Evolutionary conservation across 176 grass and related monocot genomes (phyloP), one percentile per base, ranked within the genome.

Genomic region (Urochloa ruziziensis): DNA sequence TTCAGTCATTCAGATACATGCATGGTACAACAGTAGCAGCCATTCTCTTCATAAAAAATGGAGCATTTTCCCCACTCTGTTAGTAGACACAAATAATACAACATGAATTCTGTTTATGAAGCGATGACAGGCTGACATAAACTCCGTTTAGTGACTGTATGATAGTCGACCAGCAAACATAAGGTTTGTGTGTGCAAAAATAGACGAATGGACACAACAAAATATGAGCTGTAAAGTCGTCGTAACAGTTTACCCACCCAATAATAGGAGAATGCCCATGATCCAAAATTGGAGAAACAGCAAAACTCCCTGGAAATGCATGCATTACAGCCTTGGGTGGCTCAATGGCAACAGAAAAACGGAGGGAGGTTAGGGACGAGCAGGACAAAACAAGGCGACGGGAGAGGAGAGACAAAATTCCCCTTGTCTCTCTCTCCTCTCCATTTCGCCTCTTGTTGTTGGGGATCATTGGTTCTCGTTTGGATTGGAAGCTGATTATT

Each of bases 371-470:
- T 58, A 62, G 36, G 77, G 84, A 67, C 15, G 21, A 73, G 49
- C 33, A 76, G 67, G 71, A 84, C 88, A 92, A 92, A 80, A 89
- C 36, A 82, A 79, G 84, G 73, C 62, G 21, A 87, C 73, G 69
- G 61, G 39, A 40, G 78, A 72, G 80, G 79, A 72, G 80, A 79
- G 78, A 85, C 68, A 90, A 88, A 85, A 30, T 24, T 10, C 67
- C 54, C 46, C 36, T 40, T 78, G 27, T 91, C 81, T 91, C 64
- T 85, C 83, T 67, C 53, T 66, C 48, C 60, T 62, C 65, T 48
- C 62, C 54, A 24, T 23, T 47, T 72, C 29, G 71, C 66, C 47
- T 70, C 16, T 28, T 56, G 33, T 28, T 56, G 43, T 35, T 24
- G 25, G 27, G 5, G 7, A 69, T 70, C 30, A 5, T 15, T 12